Evolutionary conservation across 2,329 filamentous ascomycete genomes (phyloP).

Genomic region (Fonsecaea pedrosoi): DNA sequence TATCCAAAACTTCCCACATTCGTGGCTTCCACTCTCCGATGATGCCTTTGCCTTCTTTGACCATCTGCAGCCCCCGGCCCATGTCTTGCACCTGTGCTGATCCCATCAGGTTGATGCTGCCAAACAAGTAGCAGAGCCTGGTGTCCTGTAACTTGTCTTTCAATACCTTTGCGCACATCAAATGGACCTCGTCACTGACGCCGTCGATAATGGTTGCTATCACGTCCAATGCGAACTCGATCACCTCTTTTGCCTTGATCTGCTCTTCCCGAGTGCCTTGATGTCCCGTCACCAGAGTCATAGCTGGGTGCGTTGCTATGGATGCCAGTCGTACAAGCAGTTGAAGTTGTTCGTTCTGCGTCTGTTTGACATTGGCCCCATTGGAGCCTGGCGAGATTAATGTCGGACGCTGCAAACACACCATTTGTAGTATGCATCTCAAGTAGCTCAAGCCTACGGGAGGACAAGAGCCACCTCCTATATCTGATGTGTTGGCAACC

Average conservation of each 20-base stretch:
- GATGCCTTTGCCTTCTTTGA: slow-evolving; percentile 36
- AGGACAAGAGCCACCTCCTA: slow-evolving; percentile 9
- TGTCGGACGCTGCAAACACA: slow-evolving; percentile 34
- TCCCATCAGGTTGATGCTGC: slow-evolving; percentile 36
- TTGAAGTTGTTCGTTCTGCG: slow-evolving; percentile 35
- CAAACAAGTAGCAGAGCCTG: slow-evolving; percentile 35
- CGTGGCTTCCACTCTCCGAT: slow-evolving; percentile 39
- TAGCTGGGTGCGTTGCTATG: slow-evolving; percentile 44
- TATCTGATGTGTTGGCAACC: slow-evolving; percentile 19
- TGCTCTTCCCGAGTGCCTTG: slow-evolving; percentile 26
- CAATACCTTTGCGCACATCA: slow-evolving; percentile 51
- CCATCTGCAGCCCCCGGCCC: slow-evolving; percentile 36
- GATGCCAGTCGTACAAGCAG: slow-evolving; percentile 40
- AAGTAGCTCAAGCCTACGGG: slow-evolving; percentile 29
- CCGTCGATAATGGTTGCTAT: slow-evolving; percentile 53
- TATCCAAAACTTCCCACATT: slow-evolving; percentile 41
- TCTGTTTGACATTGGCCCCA: slow-evolving; percentile 31
- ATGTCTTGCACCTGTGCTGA: slow-evolving; percentile 31
- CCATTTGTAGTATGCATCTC: slow-evolving; percentile 34
- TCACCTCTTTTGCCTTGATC: slow-evolving; percentile 28
- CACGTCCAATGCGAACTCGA: slow-evolving; percentile 51
- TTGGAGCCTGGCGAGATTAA: slow-evolving; percentile 15
- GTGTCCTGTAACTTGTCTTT: slow-evolving; percentile 45
- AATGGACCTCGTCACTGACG: slow-evolving; percentile 52
- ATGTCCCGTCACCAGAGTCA: slow-evolving; percentile 39